These are phyloP conservation scores for Ophiostoma angusticollis DNA, from an alignment of 2,329 filamentous ascomycete species.

Conservation along the genomic window DNA sequence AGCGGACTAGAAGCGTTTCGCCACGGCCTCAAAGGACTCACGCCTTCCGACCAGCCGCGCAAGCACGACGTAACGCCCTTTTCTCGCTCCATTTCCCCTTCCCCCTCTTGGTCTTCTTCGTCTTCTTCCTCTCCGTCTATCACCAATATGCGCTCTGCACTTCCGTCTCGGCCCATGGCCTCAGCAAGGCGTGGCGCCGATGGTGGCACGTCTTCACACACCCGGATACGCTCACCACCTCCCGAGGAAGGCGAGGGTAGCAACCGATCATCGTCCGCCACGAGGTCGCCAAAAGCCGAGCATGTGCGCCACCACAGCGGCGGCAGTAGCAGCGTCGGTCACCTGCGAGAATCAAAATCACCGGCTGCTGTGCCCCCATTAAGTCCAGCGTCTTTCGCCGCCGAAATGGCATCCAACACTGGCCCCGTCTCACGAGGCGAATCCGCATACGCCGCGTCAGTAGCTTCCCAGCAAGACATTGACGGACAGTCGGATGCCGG, in stretches of 20 bases:
- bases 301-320: neutral
- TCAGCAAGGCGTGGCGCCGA: constrained; percentile 11
- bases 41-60: neutral
- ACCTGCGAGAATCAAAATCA: constrained; percentile 5
- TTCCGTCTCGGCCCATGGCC: constrained; percentile 16
- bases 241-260: constrained; percentile 14
- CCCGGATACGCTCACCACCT: constrained; percentile 15
- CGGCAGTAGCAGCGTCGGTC: constrained; percentile 1
- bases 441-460: neutral
- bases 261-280: constrained; percentile 7
- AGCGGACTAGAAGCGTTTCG: constrained; percentile 5
- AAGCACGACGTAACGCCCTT: neutral
- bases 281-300: neutral
- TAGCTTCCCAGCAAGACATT: constrained; percentile 7
- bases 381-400: constrained; percentile 13
- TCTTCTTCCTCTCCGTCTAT: neutral
- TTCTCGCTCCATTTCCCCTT: neutral
- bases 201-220: constrained; percentile 4
- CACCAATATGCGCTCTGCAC: constrained; percentile 14
- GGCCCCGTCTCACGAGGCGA: no score
- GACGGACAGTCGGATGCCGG: constrained; percentile 12
- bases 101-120: neutral
- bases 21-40: constrained; percentile 5
- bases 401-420: constrained; percentile 5
- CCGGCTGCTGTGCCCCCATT: constrained; percentile 6